Evolutionary conservation across 2,329 filamentous ascomycete species (phyloP).

Genomic region (Lasiodiplodia hormozganensis): DNA sequence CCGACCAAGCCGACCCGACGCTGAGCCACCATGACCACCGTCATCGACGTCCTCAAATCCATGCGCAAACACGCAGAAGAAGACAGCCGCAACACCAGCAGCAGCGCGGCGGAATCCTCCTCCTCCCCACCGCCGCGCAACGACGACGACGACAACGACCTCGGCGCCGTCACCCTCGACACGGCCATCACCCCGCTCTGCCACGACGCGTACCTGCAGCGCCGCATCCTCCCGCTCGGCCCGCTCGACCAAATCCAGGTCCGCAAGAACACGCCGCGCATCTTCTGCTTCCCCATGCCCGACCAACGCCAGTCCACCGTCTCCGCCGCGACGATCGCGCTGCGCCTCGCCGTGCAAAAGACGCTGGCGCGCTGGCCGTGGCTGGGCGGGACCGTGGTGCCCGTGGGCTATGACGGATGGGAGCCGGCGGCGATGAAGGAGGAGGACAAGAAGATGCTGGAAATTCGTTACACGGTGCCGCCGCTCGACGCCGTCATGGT

Average conservation of each 20-base stretch:
- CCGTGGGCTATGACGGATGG: neutral
- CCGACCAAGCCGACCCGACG: neutral
- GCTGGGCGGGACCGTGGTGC: neutral
- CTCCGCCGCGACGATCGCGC: neutral
- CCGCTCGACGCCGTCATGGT: neutral
- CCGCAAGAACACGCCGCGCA: neutral
- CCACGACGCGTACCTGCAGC: neutral
- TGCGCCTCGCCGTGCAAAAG: neutral
- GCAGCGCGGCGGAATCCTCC: too few species aligned
- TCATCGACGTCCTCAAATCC: neutral
- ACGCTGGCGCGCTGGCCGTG: neutral
- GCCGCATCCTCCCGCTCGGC: neutral
- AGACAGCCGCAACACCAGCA: too few species aligned
- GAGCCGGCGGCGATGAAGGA: too few species aligned
- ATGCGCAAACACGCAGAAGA: neutral
- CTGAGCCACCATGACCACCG: neutral
- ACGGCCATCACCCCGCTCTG: neutral
- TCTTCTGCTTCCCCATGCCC: constrained; percentile 7
- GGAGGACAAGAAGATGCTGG: neutral
- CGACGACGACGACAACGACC: neutral
- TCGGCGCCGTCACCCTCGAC: neutral
- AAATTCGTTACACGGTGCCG: neutral
- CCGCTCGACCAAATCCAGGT: neutral
- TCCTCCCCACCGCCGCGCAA: too few species aligned
- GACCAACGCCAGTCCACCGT: neutral